Evolutionary conservation across 345 rosid species (phyloP).

Genomic region (Cardamine resedifolia): DNA sequence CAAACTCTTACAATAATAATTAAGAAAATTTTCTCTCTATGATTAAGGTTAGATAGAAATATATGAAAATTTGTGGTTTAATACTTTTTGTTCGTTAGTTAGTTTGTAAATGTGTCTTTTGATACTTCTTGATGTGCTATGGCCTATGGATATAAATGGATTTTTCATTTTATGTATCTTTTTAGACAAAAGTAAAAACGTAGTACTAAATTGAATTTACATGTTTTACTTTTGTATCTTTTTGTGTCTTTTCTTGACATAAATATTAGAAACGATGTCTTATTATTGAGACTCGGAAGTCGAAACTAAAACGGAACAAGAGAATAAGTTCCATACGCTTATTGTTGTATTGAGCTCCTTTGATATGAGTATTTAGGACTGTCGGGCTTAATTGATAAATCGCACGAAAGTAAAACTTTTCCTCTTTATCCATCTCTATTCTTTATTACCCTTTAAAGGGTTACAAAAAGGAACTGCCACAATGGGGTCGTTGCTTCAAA

Average conservation of each 20-base stretch:
- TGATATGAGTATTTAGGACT: not conserved
- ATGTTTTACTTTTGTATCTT: not conserved
- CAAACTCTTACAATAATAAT: too few species aligned
- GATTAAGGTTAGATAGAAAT: too few species aligned
- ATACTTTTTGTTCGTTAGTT: too few species aligned
- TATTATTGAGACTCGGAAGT: not conserved
- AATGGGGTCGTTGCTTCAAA: not conserved
- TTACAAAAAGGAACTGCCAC: not conserved
- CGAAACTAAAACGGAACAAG: not conserved
- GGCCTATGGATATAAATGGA: too few species aligned
- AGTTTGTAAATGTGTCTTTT: too few species aligned
- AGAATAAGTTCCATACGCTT: not conserved
- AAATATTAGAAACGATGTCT: not conserved
- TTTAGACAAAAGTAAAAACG: not conserved
- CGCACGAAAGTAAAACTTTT: slow-evolving; percentile 5
- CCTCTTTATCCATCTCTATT: not conserved
- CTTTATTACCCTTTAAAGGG: not conserved
- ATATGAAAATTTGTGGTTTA: too few species aligned
- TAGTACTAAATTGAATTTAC: not conserved
- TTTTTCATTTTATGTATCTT: not conserved
- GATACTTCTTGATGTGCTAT: too few species aligned
- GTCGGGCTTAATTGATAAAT: slow-evolving; percentile 13
- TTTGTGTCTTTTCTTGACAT: not conserved
- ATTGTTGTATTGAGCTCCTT: not conserved
- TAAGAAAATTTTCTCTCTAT: too few species aligned